Conservation (phyloP, 192 early-diverging fungal species). For the Obelidium mucronatum region DNA sequence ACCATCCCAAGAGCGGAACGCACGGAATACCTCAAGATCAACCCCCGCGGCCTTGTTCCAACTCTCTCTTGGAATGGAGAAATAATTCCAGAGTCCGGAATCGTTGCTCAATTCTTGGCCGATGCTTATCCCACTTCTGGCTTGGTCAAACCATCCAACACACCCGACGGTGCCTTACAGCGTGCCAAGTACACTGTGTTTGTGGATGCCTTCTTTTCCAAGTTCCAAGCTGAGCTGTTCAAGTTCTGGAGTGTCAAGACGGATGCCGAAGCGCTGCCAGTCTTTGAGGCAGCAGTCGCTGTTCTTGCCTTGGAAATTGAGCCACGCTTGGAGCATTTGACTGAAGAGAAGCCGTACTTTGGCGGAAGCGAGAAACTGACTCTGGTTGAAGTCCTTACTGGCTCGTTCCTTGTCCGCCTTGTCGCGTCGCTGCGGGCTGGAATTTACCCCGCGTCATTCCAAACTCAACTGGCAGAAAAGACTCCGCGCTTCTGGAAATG, state of each 20-base stretch:
- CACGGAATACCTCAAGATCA: slow-evolving; percentile 70
- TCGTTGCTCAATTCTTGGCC: slow-evolving; percentile 71
- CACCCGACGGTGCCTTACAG: not conserved
- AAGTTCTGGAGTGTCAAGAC: slow-evolving; percentile 9
- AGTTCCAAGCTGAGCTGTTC: slow-evolving; percentile 18
- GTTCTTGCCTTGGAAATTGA: not conserved
- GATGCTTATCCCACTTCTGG: slow-evolving; percentile 62
- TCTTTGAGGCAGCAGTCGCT: not conserved
- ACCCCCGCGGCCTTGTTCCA: slow-evolving; percentile 76
- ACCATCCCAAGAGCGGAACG: slow-evolving; percentile 65
- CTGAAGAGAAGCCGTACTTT: not conserved
- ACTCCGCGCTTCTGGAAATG: too few species aligned
- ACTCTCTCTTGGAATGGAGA: slow-evolving; percentile 59
- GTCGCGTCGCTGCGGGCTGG: not conserved
- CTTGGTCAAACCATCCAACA: not conserved
- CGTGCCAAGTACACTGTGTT: slow-evolving; percentile 4
- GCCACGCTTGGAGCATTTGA: not conserved
- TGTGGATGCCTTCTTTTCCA: slow-evolving; percentile 11
- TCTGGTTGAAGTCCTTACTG: slow-evolving; percentile 15
- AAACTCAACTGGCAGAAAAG: not conserved
- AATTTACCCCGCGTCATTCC: not conserved
- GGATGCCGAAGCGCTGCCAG: not conserved
- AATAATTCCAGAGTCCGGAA: slow-evolving; percentile 69
- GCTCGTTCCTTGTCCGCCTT: slow-evolving; percentile 8
- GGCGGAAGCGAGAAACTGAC: slow-evolving; percentile 11